Evolutionary conservation across 1,284 basidiomycete genomes (phyloP).

Genomic region (Apiotrichum mycotoxinovorans): DNA sequence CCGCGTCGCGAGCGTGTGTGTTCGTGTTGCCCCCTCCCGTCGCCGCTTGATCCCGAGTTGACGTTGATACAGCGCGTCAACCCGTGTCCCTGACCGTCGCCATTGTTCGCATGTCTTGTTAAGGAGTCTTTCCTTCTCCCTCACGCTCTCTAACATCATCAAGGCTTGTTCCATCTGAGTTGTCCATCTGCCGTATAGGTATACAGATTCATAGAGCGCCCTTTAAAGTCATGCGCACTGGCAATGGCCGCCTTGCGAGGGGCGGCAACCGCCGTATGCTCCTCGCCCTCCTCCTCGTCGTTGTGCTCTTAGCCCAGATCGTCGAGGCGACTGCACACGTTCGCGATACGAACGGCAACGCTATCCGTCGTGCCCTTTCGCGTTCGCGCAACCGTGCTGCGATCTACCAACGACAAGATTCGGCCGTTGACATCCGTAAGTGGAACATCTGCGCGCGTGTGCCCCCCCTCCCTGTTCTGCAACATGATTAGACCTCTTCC

Average conservation of each 20-base stretch:
- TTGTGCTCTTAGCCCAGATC: constrained; percentile 10
- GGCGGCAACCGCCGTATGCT: constrained; percentile 15
- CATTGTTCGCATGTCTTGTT: neutral
- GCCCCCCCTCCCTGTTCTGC: too few species aligned
- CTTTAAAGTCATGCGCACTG: constrained; percentile 4
- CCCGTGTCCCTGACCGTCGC: neutral
- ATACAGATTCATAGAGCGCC: neutral
- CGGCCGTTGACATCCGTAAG: neutral
- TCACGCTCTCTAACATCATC: neutral
- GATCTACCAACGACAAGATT: neutral
- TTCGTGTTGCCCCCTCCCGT: neutral
- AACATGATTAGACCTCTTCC: neutral
- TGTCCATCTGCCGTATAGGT: neutral
- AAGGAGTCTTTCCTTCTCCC: neutral
- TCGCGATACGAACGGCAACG: neutral
- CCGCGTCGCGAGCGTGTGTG: neutral
- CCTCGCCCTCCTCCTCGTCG: constrained; percentile 13
- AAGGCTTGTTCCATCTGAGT: neutral
- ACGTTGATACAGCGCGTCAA: neutral
- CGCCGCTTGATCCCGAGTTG: neutral
- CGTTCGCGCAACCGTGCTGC: neutral
- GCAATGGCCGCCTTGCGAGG: constrained; percentile 14
- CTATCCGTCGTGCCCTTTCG: neutral
- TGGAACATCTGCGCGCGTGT: neutral
- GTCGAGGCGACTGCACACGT: neutral